These are phyloP conservation scores for Amoebophrya sp. DNA, from an alignment of 169 alveolate genomes.

Conservation along the genomic window DNA sequence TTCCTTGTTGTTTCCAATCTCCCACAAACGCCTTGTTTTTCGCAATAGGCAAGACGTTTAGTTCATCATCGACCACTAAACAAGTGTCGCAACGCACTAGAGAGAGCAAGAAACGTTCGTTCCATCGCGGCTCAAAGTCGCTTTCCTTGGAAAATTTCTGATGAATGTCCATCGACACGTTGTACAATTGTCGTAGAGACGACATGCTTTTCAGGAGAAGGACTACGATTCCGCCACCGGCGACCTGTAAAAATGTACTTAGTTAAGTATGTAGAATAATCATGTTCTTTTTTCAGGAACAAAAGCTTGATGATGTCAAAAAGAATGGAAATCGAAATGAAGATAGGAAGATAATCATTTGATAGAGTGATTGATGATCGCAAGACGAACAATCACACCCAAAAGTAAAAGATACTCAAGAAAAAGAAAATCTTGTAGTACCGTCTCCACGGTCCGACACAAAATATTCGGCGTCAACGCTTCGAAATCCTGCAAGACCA, in stretches of 20 bases:
- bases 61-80: conserved; percentile 96
- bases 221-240: conserved; percentile 91
- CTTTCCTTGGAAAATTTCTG: not conserved
- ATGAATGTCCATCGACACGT: not conserved
- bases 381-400: no score
- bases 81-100: conserved; percentile 64
- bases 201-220: conserved; percentile 61
- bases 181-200: conserved; percentile 63
- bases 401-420: no score
- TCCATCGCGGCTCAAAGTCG: conserved; percentile 85
- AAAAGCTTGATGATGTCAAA: not conserved
- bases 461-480: conserved; percentile 98
- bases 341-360: no score
- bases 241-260: conserved; percentile 84
- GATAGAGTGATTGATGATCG: no score
- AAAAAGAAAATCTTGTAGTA: conserved; percentile 98
- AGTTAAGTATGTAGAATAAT: not conserved
- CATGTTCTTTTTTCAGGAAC: no score
- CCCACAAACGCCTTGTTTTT: not conserved
- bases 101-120: conserved; percentile 82
- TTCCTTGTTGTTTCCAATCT: not conserved
- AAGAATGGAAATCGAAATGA: no score
- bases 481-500: conserved; percentile 81
- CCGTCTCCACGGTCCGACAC: conserved; percentile 98
- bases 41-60: conserved; percentile 91